Base-by-base conservation (phyloP, 1,139 yeast genomes). In the Candida buenavistaensis region DNA sequence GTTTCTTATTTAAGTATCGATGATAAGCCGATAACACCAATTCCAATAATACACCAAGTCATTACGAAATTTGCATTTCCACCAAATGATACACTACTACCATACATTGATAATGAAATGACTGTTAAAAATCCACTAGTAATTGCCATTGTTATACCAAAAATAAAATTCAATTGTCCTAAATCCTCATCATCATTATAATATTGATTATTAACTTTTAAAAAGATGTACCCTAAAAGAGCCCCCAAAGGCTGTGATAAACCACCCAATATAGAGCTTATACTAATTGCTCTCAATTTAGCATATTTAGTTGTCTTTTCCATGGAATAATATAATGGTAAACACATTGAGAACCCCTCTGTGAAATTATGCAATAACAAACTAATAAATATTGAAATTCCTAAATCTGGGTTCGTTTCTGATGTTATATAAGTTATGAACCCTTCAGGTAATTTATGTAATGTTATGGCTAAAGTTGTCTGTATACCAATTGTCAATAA, bases 381-480 rank as follows among this genome's bases (percentile, higher is more conserved):
- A 37, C 96, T 88, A 15, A 89, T 55, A 51, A 92, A 90, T 9
- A 92, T 87, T 12, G 87, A 75, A 22, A 88, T 52, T 0, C 97
- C 97, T 20, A 89, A 62, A 32, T 72, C 62, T 1, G 83, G 79
- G 51, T 86, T 80, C 1, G 95, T 86, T 45, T 79, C 78, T 0
- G 89, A 73, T 0, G 95, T 84, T 2, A 90, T 78, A 55, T 75
- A 92, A 25, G 95, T 84, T 37, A 92, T 78, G 50, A 92, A 86
- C 0, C 98, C 98, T 59, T 92, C 98, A 0, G 98, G 98, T 22
- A 92, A 69, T 55, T 92, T 90, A 60, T 92, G 98, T 25, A 92
- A 63, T 1, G 95, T 78, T 23, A 92, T 79, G 0, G 96, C 97
- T 36, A 90, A 58, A 3, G 94, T 81, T 0, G 97, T 92, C 58